phyloP scores from a whole-genome alignment of 2,329 filamentous ascomycete species.

The Metarhizium guizhouense region DNA sequence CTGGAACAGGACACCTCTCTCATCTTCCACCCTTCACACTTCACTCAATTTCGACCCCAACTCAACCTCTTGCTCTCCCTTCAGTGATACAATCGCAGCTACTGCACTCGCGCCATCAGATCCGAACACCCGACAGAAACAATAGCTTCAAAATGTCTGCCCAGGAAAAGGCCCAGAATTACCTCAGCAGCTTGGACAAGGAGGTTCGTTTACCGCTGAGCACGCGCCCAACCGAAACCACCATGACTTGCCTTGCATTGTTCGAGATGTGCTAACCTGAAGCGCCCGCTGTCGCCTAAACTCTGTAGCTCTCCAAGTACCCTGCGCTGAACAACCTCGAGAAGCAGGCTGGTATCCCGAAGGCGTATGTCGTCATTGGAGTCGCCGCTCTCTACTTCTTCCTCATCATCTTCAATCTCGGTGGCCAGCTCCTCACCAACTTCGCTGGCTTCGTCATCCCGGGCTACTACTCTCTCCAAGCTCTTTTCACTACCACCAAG shows the following conservation, averaged over 20 bases:
- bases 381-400: slow-evolving; percentile 76
- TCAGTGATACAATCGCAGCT: not conserved
- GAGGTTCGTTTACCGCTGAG: slow-evolving; percentile 50
- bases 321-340: slow-evolving; percentile 76
- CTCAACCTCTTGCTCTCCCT: not conserved
- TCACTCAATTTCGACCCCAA: not conserved
- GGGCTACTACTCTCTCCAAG: slow-evolving; percentile 73
- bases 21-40: not conserved
- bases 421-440: slow-evolving; percentile 81
- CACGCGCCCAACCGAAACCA: not conserved
- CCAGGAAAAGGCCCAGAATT: slow-evolving; percentile 68
- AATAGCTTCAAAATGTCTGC: slow-evolving; percentile 49
- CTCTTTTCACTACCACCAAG: slow-evolving; percentile 64
- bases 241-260: slow-evolving; percentile 1
- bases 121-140: slow-evolving; percentile 8
- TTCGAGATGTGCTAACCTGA: slow-evolving; percentile 15
- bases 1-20: slow-evolving; percentile 8
- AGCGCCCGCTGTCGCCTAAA: not conserved
- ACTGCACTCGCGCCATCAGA: slow-evolving; percentile 3
- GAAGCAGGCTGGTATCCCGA: slow-evolving; percentile 73
- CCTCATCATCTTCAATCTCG: slow-evolving; percentile 87
- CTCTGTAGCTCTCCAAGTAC: slow-evolving; percentile 70
- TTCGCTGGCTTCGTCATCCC: slow-evolving; percentile 75
- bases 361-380: slow-evolving; percentile 76
- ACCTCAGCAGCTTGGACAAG: slow-evolving; percentile 71